A percentile compares a stretch with the other conserved stretches of the same genome.
Evolutionary conservation across 2,329 filamentous ascomycete genomes (phyloP).

Genomic region (Pseudovirgaria hyperparasitica): DNA sequence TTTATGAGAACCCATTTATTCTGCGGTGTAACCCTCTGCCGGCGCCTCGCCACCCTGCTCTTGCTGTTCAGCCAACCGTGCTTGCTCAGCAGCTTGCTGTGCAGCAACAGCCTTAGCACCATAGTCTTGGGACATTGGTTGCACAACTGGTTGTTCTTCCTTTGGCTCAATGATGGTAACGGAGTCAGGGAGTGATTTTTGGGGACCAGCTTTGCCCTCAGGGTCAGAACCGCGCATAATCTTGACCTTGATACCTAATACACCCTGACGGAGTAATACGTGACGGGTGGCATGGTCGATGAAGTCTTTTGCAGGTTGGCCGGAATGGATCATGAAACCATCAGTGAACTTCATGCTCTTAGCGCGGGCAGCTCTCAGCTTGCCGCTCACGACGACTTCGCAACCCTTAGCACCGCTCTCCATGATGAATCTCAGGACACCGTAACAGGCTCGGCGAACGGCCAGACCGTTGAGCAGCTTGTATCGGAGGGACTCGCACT

Average conservation of each 20-base stretch:
- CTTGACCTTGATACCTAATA: slow-evolving; percentile 99
- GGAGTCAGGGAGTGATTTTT: slow-evolving; percentile 94
- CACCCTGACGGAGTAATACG: slow-evolving; percentile 99
- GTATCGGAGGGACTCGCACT: slow-evolving; percentile 99
- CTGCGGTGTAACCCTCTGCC: slow-evolving; percentile 20
- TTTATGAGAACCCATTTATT: slow-evolving; percentile 18
- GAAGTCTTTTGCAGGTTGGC: slow-evolving; percentile 98
- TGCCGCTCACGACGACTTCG: slow-evolving; percentile 98
- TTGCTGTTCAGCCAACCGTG: slow-evolving; percentile 46
- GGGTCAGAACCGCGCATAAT: slow-evolving; percentile 99
- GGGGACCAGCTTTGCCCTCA: slow-evolving; percentile 95
- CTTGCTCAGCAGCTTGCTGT: slow-evolving; percentile 52
- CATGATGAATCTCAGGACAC: slow-evolving; percentile 99
- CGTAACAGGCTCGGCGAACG: slow-evolving; percentile 97
- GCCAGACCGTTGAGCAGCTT: slow-evolving; percentile 99
- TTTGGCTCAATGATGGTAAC: slow-evolving; percentile 99
- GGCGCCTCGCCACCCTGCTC: slow-evolving; percentile 33
- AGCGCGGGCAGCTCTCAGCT: slow-evolving; percentile 96
- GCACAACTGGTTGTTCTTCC: slow-evolving; percentile 91
- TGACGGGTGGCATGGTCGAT: slow-evolving; percentile 97
- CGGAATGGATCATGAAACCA: slow-evolving; percentile 99
- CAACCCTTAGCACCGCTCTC: slow-evolving; percentile 99
- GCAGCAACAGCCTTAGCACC: slow-evolving; percentile 74
- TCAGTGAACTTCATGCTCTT: slow-evolving; percentile 99
- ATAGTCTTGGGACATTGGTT: slow-evolving; percentile 97